Evolutionary conservation across 225 moss, liverwort and hornwort species (phyloP), one percentile per base, ranked within the genome.

Genomic region (Asterella californica): DNA sequence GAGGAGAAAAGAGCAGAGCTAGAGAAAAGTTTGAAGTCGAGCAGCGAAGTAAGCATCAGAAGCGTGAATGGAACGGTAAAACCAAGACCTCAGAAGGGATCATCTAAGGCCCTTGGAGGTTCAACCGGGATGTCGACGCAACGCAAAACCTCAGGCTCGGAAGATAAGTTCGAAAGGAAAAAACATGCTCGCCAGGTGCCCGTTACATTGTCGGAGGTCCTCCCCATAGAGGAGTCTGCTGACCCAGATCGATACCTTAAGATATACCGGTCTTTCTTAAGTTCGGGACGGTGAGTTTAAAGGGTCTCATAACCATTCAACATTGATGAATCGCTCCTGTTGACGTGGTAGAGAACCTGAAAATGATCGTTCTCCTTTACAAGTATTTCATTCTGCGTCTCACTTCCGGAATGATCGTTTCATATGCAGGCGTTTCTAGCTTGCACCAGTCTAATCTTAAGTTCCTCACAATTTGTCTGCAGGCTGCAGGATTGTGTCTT

Each of bases 401-500:
- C 18, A 54, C 54, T 18, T 54, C 22, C 6, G 22, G 19, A 65
- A 65, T 65, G 64, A 32, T 4, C 0, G 32, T 15, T 10, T 65
- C 64, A 32, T 5, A 2, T 65, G 30, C 11, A 14, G 32, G 29
- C 30, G 32, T 32, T 65, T 32, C 32, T 0, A 10, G 32, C 6
- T 18, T 2, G 5, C 18, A 2, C 6, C 4, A 17, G 17, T 36
- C 17, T 67, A 67, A 47, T 63, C 30, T 32, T 33, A 12, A 65
- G 30, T 10, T 36, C 0, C 18, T 27, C 30, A 19, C 42, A 42
- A 42, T 5, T 36, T 30, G 7, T 76, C 50, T 62, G 82, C 91
- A 97, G 96, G 85, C 72, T 92, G 61, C 88, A 87, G 79, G 96
- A 97, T 79, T 93, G 91, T 80, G 72, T 94, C 62, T 75, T 85